Base-by-base conservation (phyloP, 2,329 filamentous ascomycete species). In the Colletotrichum musicola region DNA sequence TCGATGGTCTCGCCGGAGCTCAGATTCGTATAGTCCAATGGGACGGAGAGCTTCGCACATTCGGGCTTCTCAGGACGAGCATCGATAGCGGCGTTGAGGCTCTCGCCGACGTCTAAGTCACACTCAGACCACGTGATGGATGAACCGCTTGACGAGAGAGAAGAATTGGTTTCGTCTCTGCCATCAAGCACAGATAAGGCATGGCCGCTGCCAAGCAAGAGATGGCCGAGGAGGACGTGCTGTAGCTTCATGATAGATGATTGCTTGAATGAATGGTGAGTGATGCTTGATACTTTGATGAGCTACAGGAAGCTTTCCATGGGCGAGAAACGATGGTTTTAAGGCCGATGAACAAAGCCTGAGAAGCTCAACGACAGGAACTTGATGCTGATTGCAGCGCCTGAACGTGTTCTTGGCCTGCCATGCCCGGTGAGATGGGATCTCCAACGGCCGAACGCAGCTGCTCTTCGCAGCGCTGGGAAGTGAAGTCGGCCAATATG, bases 21-120 rank as follows among this genome's bases (percentile, higher is more conserved):
- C 3, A 46, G 35, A 13, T 56, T 40, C 0, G 68, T 72, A 46
- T 73, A 73, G 46, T 73, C 71, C 16, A 70, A 57, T 12, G 72
- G 72, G 3, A 73, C 72, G 6, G n/a, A 10, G 12, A 71, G 25
- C 16, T 63, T 61, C 5, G 54, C 71, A 47, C 72, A 73, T 9
- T 40, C 35, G 30, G 53, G 35, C 40, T 71, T 56, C n/a, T 71
- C 47, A 10, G 69, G 69, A 30, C 50, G 7, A 10, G 18, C 35
- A 20, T 25, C 47, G 5, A 51, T 9, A 4, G 27, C 22, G 16
- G 22, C 44, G 16, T 64, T 56, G 9, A 30, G 20, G 3, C 7
- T 6, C 6, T 22, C 53, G 2, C 53, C 35, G 20, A 56, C 42
- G 53, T 56, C 53, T 18, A 56, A 42, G 53, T 56, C n/a, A 10